A percentile compares a stretch with the other conserved stretches of the same genome.
Evolutionary conservation across 441 rosid genomes (phyloP).

Genomic region (Jatropha podagrica): DNA sequence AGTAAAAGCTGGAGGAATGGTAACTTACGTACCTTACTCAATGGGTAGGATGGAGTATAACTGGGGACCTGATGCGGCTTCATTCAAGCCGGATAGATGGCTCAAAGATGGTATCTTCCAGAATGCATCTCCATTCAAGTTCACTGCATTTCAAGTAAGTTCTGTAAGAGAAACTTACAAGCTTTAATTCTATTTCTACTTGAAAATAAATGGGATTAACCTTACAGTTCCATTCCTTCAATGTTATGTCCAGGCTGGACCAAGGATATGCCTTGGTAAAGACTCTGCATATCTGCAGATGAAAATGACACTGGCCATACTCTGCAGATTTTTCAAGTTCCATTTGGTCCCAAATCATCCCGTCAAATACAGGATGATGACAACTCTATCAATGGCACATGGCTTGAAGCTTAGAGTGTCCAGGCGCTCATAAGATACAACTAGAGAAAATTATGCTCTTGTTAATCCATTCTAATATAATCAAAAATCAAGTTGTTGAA

Average conservation of each 20-base stretch:
- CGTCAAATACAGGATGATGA: slow-evolving; percentile 94
- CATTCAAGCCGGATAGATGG: slow-evolving; percentile 91
- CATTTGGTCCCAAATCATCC: slow-evolving; percentile 75
- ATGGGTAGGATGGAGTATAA: slow-evolving; percentile 94
- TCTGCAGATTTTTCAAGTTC: slow-evolving; percentile 77
- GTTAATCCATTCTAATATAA: not conserved
- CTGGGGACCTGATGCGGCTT: slow-evolving; percentile 88
- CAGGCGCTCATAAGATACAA: slow-evolving; percentile 44
- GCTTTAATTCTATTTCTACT: not conserved
- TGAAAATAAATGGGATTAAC: not conserved
- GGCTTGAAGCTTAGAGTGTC: slow-evolving; percentile 65
- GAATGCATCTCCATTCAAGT: slow-evolving; percentile 90
- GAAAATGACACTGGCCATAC: slow-evolving; percentile 90
- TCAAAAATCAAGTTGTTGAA: not conserved
- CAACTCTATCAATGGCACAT: slow-evolving; percentile 82
- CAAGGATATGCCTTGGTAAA: slow-evolving; percentile 91
- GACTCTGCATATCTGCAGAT: slow-evolving; percentile 98
- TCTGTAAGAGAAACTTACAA: slow-evolving; percentile 9
- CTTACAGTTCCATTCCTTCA: slow-evolving; percentile 14
- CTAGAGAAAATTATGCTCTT: not conserved
- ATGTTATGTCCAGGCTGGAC: slow-evolving; percentile 65
- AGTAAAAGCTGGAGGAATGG: slow-evolving; percentile 96
- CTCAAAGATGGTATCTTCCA: slow-evolving; percentile 83
- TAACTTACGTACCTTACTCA: slow-evolving; percentile 91
- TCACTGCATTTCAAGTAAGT: slow-evolving; percentile 86